A percentile compares a stretch with the other conserved stretches of the same genome.
Conservation (phyloP, 139 green algal species). For the Gonium pectorale region DNA sequence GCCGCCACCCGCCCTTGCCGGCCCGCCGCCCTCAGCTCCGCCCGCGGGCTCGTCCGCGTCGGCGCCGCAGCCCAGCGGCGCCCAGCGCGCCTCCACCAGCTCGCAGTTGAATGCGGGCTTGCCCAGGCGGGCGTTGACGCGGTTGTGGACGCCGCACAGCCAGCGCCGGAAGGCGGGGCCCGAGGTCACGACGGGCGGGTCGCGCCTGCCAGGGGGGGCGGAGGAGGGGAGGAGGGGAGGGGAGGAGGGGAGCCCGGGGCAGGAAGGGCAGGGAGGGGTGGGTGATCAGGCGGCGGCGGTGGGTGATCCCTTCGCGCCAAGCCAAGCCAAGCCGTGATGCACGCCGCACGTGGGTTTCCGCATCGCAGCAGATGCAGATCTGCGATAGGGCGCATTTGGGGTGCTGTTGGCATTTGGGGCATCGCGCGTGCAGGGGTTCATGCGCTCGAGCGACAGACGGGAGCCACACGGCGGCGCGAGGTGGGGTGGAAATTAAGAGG, state of each 20-base stretch:
- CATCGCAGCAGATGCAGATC: background rate
- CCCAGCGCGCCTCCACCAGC: conserved; percentile 79
- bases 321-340: no score
- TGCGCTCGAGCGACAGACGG: no score
- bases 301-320: no score
- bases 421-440: no score
- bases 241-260: background rate
- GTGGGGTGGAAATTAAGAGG: no score
- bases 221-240: no score
- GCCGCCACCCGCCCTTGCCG: background rate
- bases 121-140: conserved; percentile 74
- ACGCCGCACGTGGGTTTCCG: no score
- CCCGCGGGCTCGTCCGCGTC: background rate
- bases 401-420: no score
- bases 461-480: no score
- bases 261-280: background rate
- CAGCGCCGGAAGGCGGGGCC: conserved; percentile 77
- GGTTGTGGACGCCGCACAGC: conserved; percentile 92
- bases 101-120: conserved; percentile 92
- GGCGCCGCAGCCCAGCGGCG: conserved; percentile 18
- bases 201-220: conserved; percentile 46
- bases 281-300: background rate
- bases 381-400: no score
- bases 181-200: conserved; percentile 66
- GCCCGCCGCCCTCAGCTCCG: background rate